Evolutionary conservation across 2,329 filamentous ascomycete genomes (phyloP), one percentile per base, ranked within the genome.

Genomic region (Xylariaceae sp.): DNA sequence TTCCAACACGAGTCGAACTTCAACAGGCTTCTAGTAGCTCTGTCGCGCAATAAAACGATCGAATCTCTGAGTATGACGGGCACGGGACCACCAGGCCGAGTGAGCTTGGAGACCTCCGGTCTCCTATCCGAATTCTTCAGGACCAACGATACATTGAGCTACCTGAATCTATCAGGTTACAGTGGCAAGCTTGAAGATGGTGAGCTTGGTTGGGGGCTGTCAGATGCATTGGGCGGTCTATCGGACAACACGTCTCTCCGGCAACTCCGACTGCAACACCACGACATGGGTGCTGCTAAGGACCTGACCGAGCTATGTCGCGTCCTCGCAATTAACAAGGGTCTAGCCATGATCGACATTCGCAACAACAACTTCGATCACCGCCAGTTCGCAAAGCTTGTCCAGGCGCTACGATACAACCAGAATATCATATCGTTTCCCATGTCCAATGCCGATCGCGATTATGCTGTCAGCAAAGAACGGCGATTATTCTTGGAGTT

Each of bases 121-220:
- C 76, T 79, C 0, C 71, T 84, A 0, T 77, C 79, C 30, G 72
- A 76, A 3, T 78, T 85, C 54, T 80, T 85, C 48, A 73, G 76
- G n/a, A 72, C 73, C 30, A 85, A 84, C 68, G 69, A 72, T 6
- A 79, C 77, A 0, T 71, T 84, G 50, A 77, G 75, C n/a, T 82
- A 75, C 58, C 74, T 85, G 2, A 82, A 85, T 63, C 71, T 84
- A 6, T 84, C 82, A 0, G 82, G 82, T 1, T 84, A 80, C 65
- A 79, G 78, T 51, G 80, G 81, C 50, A 84, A 82, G 67, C 72
- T 85, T 5, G 82, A 85, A 63, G 82, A 85, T 62, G 79, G 80
- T 0, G 79, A 82, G 60, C 74, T 85, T 8, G 81, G 81, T 13
- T 77, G 74, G 59, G 80, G 80, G 7, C 80, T 84, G 60, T 81